Percentiles rank a stretch among this genome's conserved stretches.
These are phyloP conservation scores for Termitomyces sp. DNA, from an alignment of 768 basidiomycete species.

Conservation along the genomic window DNA sequence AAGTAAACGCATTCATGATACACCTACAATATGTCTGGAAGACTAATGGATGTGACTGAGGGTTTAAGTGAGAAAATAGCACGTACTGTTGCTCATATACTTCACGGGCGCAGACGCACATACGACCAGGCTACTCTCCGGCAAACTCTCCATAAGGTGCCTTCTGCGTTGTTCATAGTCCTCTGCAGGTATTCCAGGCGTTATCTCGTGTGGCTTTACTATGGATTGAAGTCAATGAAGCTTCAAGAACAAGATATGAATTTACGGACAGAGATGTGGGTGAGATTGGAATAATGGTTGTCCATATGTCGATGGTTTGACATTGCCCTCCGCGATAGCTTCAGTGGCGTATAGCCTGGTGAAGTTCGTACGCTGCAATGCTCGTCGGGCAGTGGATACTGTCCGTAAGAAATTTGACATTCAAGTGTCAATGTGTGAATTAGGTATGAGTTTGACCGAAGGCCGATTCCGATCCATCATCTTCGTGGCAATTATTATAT, in stretches of 20 bases:
- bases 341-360: constrained; percentile 17
- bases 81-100: constrained; percentile 73
- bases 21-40: constrained; percentile 68
- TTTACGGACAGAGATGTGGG: constrained; percentile 64
- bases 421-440: constrained; percentile 1
- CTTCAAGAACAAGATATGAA: neutral
- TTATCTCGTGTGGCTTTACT: constrained; percentile 66
- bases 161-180: constrained; percentile 75
- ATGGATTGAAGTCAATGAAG: neutral
- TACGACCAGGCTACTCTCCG: constrained; percentile 68
- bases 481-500: neutral
- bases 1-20: neutral
- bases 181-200: constrained; percentile 68
- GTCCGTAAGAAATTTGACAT: constrained; percentile 14
- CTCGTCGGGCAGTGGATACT: constrained; percentile 9
- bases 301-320: constrained; percentile 72
- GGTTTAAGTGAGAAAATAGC: neutral
- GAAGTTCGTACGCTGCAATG: constrained; percentile 3
- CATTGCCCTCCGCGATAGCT: constrained; percentile 25
- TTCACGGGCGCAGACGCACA: constrained; percentile 75
- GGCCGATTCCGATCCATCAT: neutral
- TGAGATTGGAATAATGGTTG: constrained; percentile 78
- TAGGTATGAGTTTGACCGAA: neutral
- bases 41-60: constrained; percentile 22
- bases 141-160: constrained; percentile 68